phyloP scores from a whole-genome alignment of 768 basidiomycete genomes.

The Suillus placidus region DNA sequence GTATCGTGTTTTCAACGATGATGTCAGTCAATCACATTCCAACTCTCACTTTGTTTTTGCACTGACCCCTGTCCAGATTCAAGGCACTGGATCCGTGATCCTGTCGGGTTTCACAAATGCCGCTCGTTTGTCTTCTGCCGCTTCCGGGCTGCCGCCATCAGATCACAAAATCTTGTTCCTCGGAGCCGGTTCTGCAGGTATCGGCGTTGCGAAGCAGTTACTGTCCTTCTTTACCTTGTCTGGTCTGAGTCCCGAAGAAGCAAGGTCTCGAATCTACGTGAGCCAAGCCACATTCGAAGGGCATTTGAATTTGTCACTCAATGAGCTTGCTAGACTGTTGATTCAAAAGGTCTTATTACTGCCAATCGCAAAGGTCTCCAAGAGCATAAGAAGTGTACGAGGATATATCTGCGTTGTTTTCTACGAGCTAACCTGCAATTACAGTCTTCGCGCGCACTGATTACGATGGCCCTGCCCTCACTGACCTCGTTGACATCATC shows the following conservation, averaged over 20 bases:
- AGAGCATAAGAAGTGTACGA: slow-evolving; percentile 71
- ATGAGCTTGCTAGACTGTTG: slow-evolving; percentile 54
- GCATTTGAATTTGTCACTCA: slow-evolving; percentile 15
- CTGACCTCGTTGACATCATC: slow-evolving; percentile 66
- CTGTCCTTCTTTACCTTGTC: slow-evolving; percentile 52
- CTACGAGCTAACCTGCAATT: background rate
- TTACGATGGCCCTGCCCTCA: slow-evolving; percentile 63
- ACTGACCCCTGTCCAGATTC: slow-evolving; percentile 44
- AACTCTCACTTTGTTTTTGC: slow-evolving; percentile 6
- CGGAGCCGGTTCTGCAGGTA: slow-evolving; percentile 56
- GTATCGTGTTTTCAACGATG: slow-evolving; percentile 72
- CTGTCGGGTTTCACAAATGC: slow-evolving; percentile 78
- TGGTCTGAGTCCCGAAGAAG: slow-evolving; percentile 67
- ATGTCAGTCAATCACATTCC: slow-evolving; percentile 45
- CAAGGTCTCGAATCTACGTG: slow-evolving; percentile 68
- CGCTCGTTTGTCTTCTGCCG: slow-evolving; percentile 57
- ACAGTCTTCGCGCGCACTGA: slow-evolving; percentile 74
- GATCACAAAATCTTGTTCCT: slow-evolving; percentile 62
- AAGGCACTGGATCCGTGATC: slow-evolving; percentile 77
- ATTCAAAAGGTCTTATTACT: slow-evolving; percentile 77
- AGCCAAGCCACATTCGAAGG: slow-evolving; percentile 22
- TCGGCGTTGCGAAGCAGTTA: slow-evolving; percentile 55
- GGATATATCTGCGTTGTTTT: slow-evolving; percentile 12
- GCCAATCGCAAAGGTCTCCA: slow-evolving; percentile 67
- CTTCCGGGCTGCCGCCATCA: slow-evolving; percentile 41